Evolutionary conservation across 2,329 filamentous ascomycete species (phyloP).

Genomic region (Talaromyces sp.): DNA sequence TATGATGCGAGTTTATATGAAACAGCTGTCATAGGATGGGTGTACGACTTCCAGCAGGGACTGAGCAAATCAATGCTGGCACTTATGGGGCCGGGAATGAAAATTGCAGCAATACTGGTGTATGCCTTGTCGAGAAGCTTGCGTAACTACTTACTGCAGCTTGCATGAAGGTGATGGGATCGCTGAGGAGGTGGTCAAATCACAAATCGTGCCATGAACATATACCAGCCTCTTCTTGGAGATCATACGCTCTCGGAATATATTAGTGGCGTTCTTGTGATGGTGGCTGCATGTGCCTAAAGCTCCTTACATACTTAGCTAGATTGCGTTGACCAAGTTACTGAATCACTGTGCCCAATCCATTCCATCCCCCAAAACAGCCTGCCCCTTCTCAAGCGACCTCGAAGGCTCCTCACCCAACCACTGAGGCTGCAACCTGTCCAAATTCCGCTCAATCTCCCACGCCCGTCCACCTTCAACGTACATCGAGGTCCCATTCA

Average conservation of each 20-base stretch:
- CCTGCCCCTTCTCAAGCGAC: neutral
- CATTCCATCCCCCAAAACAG: neutral
- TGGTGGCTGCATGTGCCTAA: too few relatives aligned
- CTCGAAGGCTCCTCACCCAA: neutral
- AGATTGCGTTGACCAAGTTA: too few relatives aligned
- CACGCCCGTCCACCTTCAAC: neutral
- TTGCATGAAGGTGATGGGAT: neutral
- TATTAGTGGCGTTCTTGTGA: too few relatives aligned
- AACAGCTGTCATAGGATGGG: too few relatives aligned
- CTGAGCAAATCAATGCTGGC: too few relatives aligned
- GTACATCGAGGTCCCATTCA: neutral
- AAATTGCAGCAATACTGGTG: neutral
- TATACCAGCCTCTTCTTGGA: neutral
- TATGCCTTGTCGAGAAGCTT: neutral
- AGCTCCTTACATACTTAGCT: too few relatives aligned
- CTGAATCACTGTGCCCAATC: neutral
- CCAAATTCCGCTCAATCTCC: constrained; percentile 1
- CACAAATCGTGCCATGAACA: neutral
- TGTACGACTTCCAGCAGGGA: too few relatives aligned
- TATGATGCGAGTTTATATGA: too few relatives aligned
- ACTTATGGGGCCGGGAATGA: too few relatives aligned
- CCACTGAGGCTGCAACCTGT: neutral
- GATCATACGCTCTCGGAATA: neutral
- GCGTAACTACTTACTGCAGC: neutral
- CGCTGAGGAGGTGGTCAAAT: neutral